Percentiles rank a stretch among this genome's conserved stretches.
Evolutionary conservation across 441 rosid genomes (phyloP).

Genomic region (Hura crepitans): DNA sequence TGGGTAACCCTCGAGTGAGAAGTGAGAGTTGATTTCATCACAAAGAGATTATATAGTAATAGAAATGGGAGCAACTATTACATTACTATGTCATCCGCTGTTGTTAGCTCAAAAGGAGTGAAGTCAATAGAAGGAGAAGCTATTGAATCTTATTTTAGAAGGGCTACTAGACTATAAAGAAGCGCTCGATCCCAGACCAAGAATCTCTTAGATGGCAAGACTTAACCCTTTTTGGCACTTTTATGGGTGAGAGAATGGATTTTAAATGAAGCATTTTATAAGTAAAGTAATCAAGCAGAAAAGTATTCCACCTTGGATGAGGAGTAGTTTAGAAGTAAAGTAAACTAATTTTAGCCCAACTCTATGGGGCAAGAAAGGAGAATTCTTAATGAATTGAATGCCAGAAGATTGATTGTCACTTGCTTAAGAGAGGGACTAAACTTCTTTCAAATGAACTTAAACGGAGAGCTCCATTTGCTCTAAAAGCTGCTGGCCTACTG

Average conservation of each 20-base stretch:
- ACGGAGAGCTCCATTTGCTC: not conserved
- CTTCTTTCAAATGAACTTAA: not conserved
- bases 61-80: not conserved
- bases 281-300: no score
- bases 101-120: not conserved
- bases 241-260: no score
- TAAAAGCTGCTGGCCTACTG: not conserved
- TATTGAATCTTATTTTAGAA: no score
- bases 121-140: not conserved
- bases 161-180: no score
- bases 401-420: not conserved
- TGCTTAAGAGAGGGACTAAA: not conserved
- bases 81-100: slow-evolving; percentile 1
- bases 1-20: not conserved
- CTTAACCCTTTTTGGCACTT: no score
- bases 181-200: no score
- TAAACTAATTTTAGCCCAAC: no score
- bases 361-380: no score
- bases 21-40: not conserved
- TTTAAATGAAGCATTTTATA: no score
- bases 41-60: not conserved
- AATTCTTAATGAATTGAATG: not conserved
- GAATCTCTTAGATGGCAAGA: no score
- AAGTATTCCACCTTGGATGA: no score
- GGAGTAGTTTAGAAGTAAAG: no score